Evolutionary conservation across 495 filamentous ascomycete species (phyloP).

Genomic region (Penicillium lagena): DNA sequence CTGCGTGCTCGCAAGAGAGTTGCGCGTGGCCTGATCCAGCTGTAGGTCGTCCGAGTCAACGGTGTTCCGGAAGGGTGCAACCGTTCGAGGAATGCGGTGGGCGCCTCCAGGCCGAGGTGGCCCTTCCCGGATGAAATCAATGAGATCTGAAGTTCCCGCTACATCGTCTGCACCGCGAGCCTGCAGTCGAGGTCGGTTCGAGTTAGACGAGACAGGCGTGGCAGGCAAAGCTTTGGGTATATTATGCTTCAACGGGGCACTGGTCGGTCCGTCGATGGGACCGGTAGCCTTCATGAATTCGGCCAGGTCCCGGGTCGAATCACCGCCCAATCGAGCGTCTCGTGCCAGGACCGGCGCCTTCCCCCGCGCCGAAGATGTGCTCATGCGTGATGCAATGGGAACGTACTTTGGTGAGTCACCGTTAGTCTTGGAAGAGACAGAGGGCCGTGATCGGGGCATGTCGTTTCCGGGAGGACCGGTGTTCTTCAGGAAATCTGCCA

Average conservation of each 20-base stretch:
- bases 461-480: slow-evolving; percentile 25
- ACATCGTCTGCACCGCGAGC: slow-evolving; percentile 63
- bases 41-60: slow-evolving; percentile 76
- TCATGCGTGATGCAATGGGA: slow-evolving; percentile 21
- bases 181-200: slow-evolving; percentile 46
- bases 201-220: slow-evolving; percentile 4
- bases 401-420: slow-evolving; percentile 18
- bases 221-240: background rate
- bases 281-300: slow-evolving; percentile 82
- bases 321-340: slow-evolving; percentile 57
- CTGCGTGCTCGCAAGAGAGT: slow-evolving; percentile 36
- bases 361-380: slow-evolving; percentile 20
- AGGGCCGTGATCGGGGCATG: slow-evolving; percentile 10
- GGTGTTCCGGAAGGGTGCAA: slow-evolving; percentile 78
- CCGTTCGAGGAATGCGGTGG: slow-evolving; percentile 71
- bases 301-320: slow-evolving; percentile 70
- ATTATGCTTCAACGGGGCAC: background rate
- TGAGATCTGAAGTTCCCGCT: slow-evolving; percentile 72
- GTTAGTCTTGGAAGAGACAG: slow-evolving; percentile 19
- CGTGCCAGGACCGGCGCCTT: slow-evolving; percentile 44
- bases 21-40: slow-evolving; percentile 25
- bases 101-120: slow-evolving; percentile 46
- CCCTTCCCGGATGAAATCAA: slow-evolving; percentile 89
- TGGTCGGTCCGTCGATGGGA: slow-evolving; percentile 29
- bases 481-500: slow-evolving; percentile 32